Conservation (phyloP, 83 land plant species). For the Diphasiastrum complanatum region DNA sequence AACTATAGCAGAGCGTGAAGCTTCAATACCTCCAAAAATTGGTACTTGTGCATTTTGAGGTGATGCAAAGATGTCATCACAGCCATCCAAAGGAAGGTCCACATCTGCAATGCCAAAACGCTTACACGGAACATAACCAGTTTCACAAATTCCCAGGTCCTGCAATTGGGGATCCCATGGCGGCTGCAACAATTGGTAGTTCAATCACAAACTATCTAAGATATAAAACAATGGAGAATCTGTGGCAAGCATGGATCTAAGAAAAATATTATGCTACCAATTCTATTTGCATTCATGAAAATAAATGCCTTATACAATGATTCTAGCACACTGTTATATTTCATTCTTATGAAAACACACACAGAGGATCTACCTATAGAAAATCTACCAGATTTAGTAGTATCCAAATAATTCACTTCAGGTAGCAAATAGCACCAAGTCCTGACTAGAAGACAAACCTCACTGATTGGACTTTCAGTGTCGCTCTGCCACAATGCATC, state of each 20-base stretch:
- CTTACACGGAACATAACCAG: constrained; percentile 24
- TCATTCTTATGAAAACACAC: too few relatives aligned
- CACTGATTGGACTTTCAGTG: background rate
- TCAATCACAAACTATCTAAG: too few relatives aligned
- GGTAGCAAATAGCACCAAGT: too few relatives aligned
- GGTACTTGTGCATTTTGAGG: constrained; percentile 33
- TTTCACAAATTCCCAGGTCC: constrained; percentile 27
- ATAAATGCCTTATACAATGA: too few relatives aligned
- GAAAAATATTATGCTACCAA: background rate
- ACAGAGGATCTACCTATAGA: too few relatives aligned
- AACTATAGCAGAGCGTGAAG: too few relatives aligned
- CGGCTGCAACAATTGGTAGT: too few relatives aligned
- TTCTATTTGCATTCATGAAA: too few relatives aligned
- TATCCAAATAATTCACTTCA: too few relatives aligned
- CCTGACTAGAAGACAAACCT: background rate
- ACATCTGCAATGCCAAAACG: constrained; percentile 38
- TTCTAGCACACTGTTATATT: too few relatives aligned
- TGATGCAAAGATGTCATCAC: constrained; percentile 59
- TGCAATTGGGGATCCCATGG: constrained; percentile 6
- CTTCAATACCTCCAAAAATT: constrained; percentile 47
- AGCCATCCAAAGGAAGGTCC: constrained; percentile 46
- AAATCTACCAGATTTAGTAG: too few relatives aligned
- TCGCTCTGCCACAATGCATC: constrained; percentile 1
- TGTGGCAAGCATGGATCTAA: background rate
- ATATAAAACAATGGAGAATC: background rate